Conservation (phyloP, 1,284 basidiomycete species). For the Cutaneotrichosporon curvatum region DNA sequence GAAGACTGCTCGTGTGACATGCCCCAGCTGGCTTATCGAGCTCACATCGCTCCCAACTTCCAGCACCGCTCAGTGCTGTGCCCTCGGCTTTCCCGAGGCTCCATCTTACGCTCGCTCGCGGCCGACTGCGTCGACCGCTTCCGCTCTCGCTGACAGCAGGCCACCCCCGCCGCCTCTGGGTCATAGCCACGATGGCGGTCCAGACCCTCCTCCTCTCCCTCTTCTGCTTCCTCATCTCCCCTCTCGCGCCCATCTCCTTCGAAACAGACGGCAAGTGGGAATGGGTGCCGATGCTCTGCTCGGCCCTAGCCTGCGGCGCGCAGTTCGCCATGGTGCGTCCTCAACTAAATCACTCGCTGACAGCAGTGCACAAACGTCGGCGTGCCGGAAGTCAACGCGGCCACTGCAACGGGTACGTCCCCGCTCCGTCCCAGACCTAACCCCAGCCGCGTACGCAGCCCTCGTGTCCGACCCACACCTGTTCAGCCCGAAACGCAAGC, state of each 20-base stretch:
- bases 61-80: too few species aligned
- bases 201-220: slow-evolving; percentile 13
- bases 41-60: too few species aligned
- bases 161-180: slow-evolving; percentile 16
- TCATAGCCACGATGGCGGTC: slow-evolving; percentile 12
- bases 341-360: not conserved
- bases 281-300: slow-evolving; percentile 20
- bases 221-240: slow-evolving; percentile 11
- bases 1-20: too few species aligned
- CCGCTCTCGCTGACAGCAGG: slow-evolving; percentile 9
- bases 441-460: slow-evolving; percentile 20
- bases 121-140: not conserved
- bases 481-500: slow-evolving; percentile 7
- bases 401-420: slow-evolving; percentile 18
- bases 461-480: slow-evolving; percentile 25
- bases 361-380: slow-evolving; percentile 23
- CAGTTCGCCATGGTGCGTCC: slow-evolving; percentile 25
- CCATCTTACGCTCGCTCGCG: too few species aligned
- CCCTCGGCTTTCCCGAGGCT: too few species aligned
- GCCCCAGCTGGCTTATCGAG: too few species aligned
- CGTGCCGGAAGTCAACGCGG: slow-evolving; percentile 22
- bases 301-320: slow-evolving; percentile 20
- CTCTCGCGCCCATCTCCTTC: not conserved
- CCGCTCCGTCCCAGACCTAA: too few species aligned
- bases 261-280: slow-evolving; percentile 4